Conservation (phyloP, 331 rosid species). For the Quercus tomentella region DNA sequence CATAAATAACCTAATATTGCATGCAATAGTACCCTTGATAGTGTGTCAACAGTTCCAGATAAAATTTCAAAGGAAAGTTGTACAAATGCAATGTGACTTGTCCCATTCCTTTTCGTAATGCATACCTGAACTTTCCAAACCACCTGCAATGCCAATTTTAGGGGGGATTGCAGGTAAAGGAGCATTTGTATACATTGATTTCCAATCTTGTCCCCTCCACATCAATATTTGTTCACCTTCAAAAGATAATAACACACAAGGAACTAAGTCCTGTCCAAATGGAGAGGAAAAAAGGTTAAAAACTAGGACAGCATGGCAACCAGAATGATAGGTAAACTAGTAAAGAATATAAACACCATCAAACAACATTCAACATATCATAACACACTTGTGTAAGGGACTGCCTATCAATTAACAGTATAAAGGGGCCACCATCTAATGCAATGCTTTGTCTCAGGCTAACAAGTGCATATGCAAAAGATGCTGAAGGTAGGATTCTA, state of each 20-base stretch:
- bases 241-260: slow-evolving; percentile 86
- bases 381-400: background rate
- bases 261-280: slow-evolving; percentile 79
- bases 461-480: background rate
- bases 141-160: slow-evolving; percentile 25
- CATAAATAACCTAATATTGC: background rate
- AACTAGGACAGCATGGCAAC: slow-evolving; percentile 4
- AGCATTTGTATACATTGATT: slow-evolving; percentile 43
- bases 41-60: background rate
- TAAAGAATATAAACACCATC: slow-evolving; percentile 3
- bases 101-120: slow-evolving; percentile 3
- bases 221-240: slow-evolving; percentile 80
- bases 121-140: slow-evolving; percentile 44
- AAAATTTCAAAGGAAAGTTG: background rate
- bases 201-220: slow-evolving; percentile 87
- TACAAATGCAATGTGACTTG: slow-evolving; percentile 6
- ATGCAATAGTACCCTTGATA: background rate
- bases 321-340: slow-evolving; percentile 10
- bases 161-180: slow-evolving; percentile 28
- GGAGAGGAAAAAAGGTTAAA: slow-evolving; percentile 16
- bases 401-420: background rate
- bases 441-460: background rate
- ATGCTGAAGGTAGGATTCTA: background rate
- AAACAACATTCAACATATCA: background rate
- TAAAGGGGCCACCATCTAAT: background rate